A percentile compares a stretch with the other conserved stretches of the same genome.
These are phyloP conservation scores for Lithospermum erythrorhizon DNA, from an alignment of 257 asterid species.

Conservation along the genomic window DNA sequence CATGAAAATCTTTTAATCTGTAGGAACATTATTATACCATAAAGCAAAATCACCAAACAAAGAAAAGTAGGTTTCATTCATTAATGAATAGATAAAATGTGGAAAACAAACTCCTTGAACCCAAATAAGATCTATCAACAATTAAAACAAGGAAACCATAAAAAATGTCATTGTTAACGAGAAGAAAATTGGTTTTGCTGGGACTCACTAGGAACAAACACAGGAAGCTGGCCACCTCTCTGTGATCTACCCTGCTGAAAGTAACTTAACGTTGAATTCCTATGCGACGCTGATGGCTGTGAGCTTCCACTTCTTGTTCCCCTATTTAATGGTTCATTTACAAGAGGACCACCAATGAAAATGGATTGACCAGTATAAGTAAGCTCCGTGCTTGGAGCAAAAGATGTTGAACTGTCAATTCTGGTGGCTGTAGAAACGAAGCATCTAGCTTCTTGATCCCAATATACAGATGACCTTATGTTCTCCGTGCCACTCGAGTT, in stretches of 20 bases:
- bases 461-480: slow-evolving; percentile 52
- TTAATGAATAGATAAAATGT: too few species aligned
- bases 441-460: slow-evolving; percentile 85
- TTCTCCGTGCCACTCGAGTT: slow-evolving; percentile 22
- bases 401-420: slow-evolving; percentile 41
- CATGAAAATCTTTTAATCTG: too few species aligned
- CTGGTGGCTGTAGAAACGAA: slow-evolving; percentile 47
- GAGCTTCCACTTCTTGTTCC: slow-evolving; percentile 29
- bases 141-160: slow-evolving; percentile 4
- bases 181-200: slow-evolving; percentile 58
- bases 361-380: slow-evolving; percentile 80
- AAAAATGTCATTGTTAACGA: slow-evolving; percentile 20
- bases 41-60: neutral
- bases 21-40: too few species aligned
- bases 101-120: neutral
- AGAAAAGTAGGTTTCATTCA: neutral
- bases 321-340: slow-evolving; percentile 37
- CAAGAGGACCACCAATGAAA: slow-evolving; percentile 78
- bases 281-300: slow-evolving; percentile 18
- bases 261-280: slow-evolving; percentile 43
- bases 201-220: slow-evolving; percentile 80
- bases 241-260: slow-evolving; percentile 76
- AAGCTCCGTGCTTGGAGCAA: slow-evolving; percentile 54
- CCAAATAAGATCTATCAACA: neutral
- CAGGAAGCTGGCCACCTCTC: slow-evolving; percentile 93